Evolutionary conservation across 1,284 basidiomycete species (phyloP).

Genomic region (Volvariella volvacea): DNA sequence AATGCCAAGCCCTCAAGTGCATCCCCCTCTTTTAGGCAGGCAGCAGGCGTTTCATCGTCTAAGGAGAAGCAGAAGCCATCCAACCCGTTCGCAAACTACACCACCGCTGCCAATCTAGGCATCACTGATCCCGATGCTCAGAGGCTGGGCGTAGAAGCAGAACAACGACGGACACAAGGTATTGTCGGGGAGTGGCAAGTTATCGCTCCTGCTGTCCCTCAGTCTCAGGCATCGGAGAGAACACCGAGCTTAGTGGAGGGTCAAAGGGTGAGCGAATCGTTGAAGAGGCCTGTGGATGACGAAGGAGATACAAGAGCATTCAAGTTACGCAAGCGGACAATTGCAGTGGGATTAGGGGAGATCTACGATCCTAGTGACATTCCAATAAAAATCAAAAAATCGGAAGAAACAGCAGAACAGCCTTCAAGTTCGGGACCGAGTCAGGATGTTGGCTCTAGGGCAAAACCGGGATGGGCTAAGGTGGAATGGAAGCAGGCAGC

Average conservation of each 20-base stretch:
- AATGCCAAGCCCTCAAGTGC: conserved; percentile 34
- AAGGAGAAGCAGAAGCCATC: conserved; percentile 48
- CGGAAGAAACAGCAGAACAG: conserved; percentile 25
- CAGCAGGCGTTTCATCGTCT: conserved; percentile 29
- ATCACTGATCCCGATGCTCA: conserved; percentile 69
- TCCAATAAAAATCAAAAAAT: conserved; percentile 53
- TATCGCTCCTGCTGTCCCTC: conserved; percentile 35
- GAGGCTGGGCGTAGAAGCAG: conserved; percentile 48
- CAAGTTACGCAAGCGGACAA: conserved; percentile 60
- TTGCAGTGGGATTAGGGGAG: conserved; percentile 52
- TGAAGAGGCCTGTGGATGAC: conserved; percentile 10
- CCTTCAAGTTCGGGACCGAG: conserved; percentile 9
- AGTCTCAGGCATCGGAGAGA: neutral
- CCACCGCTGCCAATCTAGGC: conserved; percentile 79
- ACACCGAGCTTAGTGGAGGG: neutral
- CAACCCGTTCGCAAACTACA: conserved; percentile 80
- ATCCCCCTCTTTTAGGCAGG: conserved; percentile 6
- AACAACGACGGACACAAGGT: conserved; percentile 58
- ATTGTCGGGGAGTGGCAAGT: conserved; percentile 82
- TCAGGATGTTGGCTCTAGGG: neutral
- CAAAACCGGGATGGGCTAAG: conserved; percentile 15
- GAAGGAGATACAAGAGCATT: conserved; percentile 33
- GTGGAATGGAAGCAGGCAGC: conserved; percentile 16
- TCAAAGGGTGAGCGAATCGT: neutral
- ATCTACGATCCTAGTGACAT: conserved; percentile 69